These are phyloP conservation scores for Daldinia sp. DNA, from an alignment of 2,329 filamentous ascomycete genomes.

Conservation along the genomic window DNA sequence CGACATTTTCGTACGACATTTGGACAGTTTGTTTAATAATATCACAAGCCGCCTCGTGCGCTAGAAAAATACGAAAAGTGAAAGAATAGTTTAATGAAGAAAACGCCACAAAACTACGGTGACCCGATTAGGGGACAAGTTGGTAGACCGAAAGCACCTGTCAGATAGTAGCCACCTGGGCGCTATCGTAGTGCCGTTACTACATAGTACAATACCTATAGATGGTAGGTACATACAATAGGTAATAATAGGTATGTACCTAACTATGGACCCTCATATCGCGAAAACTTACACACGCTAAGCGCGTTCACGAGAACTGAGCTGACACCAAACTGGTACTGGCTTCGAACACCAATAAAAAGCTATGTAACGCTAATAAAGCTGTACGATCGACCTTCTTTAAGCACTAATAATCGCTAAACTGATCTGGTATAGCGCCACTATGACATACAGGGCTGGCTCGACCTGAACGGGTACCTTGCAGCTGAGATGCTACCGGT, in stretches of 20 bases:
- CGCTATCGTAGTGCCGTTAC: too few relatives aligned
- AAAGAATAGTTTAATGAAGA: constrained; percentile 25
- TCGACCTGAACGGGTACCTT: constrained; percentile 41
- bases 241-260: not conserved
- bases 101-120: constrained; percentile 26
- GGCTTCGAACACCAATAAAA: constrained; percentile 2
- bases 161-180: not conserved
- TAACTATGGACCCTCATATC: not conserved
- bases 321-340: not conserved
- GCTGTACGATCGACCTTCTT: constrained; percentile 34
- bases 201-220: too few relatives aligned
- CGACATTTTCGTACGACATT: too few relatives aligned
- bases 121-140: constrained; percentile 6
- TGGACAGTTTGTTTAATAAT: not conserved
- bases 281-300: not conserved
- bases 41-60: constrained; percentile 23
- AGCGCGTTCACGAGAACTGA: not conserved
- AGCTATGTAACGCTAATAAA: constrained; percentile 31
- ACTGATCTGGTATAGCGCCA: constrained; percentile 32
- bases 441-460: constrained; percentile 33
- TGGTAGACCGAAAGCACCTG: constrained; percentile 9
- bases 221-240: not conserved
- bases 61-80: constrained; percentile 11
- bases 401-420: constrained; percentile 27
- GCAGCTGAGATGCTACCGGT: constrained; percentile 33